Conservation (phyloP, 108 stramenopile species). For the Conticribra guillardii region DNA sequence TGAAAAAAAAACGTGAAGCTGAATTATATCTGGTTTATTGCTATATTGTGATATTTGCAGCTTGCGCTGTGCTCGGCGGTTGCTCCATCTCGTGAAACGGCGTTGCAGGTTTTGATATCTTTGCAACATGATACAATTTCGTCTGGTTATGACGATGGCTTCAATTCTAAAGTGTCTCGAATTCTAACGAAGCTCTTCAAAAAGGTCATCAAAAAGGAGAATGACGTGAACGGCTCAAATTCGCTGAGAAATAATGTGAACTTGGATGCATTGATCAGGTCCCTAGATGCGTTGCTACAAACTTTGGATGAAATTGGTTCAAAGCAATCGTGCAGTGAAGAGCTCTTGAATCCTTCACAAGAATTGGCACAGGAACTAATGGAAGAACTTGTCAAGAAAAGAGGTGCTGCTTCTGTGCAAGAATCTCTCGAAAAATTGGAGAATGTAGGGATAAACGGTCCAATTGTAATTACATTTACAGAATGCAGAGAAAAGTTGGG, state of each 20-base stretch:
- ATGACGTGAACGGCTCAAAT: constrained; percentile 28
- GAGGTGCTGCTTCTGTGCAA: constrained; percentile 16
- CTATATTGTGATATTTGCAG: constrained; percentile 10
- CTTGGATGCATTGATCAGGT: constrained; percentile 45
- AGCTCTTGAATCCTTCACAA: constrained; percentile 15
- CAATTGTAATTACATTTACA: constrained; percentile 11
- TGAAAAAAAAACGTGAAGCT: not conserved
- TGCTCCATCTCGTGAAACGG: constrained; percentile 21
- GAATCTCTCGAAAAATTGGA: constrained; percentile 17
- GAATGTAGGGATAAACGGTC: constrained; percentile 12
- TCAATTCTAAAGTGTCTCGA: constrained; percentile 58
- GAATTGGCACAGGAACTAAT: constrained; percentile 30
- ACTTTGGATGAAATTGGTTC: constrained; percentile 47
- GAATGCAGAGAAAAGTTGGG: constrained; percentile 29
- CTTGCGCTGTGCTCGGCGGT: constrained; percentile 29
- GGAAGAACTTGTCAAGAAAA: constrained; percentile 37
- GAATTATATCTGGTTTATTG: not conserved
- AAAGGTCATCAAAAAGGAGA: constrained; percentile 74
- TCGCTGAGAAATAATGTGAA: constrained; percentile 36
- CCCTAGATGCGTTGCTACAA: constrained; percentile 60
- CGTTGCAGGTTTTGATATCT: constrained; percentile 53
- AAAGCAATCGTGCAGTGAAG: constrained; percentile 13
- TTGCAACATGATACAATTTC: constrained; percentile 64
- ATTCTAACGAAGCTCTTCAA: constrained; percentile 71
- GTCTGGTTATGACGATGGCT: constrained; percentile 17